Conservation (phyloP, 2,329 filamentous ascomycete genomes). For the Fusarium lateritium region DNA sequence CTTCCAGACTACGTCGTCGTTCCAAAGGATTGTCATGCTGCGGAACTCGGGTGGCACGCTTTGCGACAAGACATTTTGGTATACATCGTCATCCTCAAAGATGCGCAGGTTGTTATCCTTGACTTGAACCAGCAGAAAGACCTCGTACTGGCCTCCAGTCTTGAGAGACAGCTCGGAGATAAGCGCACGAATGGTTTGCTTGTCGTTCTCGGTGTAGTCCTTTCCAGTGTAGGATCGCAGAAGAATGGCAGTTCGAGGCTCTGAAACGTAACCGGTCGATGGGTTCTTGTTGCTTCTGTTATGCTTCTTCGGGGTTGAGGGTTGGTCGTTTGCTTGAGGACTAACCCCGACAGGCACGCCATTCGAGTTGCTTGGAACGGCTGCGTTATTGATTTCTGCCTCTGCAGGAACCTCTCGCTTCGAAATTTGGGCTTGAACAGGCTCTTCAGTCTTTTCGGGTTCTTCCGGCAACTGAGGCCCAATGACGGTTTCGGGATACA, state of each 20-base stretch:
- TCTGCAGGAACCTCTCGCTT: slow-evolving; percentile 24
- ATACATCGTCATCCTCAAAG: slow-evolving; percentile 71
- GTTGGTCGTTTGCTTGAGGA: slow-evolving; percentile 5
- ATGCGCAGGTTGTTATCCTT: slow-evolving; percentile 73
- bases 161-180: slow-evolving; percentile 83
- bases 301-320: slow-evolving; percentile 18
- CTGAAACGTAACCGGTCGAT: slow-evolving; percentile 49
- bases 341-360: not conserved
- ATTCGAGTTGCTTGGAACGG: not conserved
- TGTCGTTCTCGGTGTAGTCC: slow-evolving; percentile 82
- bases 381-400: slow-evolving; percentile 3
- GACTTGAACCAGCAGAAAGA: slow-evolving; percentile 85
- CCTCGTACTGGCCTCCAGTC: slow-evolving; percentile 84
- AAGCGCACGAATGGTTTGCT: slow-evolving; percentile 83
- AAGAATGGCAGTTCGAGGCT: slow-evolving; percentile 78
- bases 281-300: slow-evolving; percentile 32
- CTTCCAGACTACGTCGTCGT: slow-evolving; percentile 79
- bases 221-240: slow-evolving; percentile 83
- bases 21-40: slow-evolving; percentile 81
- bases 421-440: slow-evolving; percentile 18
- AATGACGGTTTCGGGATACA: slow-evolving; percentile 57
- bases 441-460: slow-evolving; percentile 19
- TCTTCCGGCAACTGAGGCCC: slow-evolving; percentile 32
- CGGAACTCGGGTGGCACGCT: slow-evolving; percentile 79
- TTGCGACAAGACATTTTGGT: slow-evolving; percentile 71